Percentiles rank a stretch among this genome's conserved stretches.
phyloP scores from a whole-genome alignment of 768 basidiomycete species.

The Pleurotus platypus region DNA sequence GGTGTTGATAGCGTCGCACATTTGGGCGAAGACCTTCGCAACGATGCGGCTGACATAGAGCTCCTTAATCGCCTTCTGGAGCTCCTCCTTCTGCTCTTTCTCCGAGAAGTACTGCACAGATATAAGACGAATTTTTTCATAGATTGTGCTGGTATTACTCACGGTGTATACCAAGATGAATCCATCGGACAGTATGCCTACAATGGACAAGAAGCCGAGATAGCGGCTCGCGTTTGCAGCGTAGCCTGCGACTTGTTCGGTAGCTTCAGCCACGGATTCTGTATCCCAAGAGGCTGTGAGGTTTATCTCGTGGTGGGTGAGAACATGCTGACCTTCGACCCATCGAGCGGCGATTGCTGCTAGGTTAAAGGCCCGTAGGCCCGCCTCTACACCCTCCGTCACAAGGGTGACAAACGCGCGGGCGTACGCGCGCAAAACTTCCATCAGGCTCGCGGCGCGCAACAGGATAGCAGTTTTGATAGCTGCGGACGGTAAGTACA shows the following conservation, averaged over 20 bases:
- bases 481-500: not conserved
- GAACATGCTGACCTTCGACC: not conserved
- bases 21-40: not conserved
- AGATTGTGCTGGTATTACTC: not conserved
- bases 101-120: not conserved
- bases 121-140: too few species aligned
- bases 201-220: not conserved
- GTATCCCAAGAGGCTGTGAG: not conserved
- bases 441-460: not conserved
- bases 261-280: not conserved
- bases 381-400: not conserved
- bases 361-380: not conserved
- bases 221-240: not conserved
- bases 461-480: not conserved
- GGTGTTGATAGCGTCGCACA: constrained; percentile 5
- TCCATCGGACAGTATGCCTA: constrained; percentile 1
- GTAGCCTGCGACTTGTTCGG: not conserved
- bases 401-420: constrained; percentile 2
- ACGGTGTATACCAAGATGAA: constrained; percentile 1
- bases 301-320: not conserved
- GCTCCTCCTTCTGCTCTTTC: constrained; percentile 3
- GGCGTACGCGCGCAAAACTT: not conserved
- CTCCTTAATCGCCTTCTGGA: not conserved
- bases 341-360: not conserved
- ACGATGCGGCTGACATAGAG: constrained; percentile 3